These are phyloP conservation scores for Sordariomycetes sp. DNA, from an alignment of 2,329 filamentous ascomycete species.

Conservation along the genomic window DNA sequence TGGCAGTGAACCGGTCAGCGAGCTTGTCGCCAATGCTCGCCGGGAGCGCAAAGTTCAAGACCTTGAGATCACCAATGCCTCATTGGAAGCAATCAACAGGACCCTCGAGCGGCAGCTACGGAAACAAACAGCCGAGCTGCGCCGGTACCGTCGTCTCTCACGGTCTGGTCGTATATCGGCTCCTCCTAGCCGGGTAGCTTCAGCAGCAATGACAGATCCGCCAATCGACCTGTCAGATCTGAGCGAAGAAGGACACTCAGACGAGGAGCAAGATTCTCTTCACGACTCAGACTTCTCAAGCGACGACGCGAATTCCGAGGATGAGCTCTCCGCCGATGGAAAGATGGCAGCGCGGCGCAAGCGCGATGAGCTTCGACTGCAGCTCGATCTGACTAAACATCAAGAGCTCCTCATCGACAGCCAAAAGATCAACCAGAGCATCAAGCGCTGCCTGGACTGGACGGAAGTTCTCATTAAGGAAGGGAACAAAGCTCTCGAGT, in stretches of 20 bases:
- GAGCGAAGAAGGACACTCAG: conserved; percentile 36
- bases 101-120: conserved; percentile 85
- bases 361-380: conserved; percentile 73
- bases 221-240: conserved; percentile 39
- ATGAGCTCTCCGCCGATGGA: conserved; percentile 28
- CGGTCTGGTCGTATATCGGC: conserved; percentile 57
- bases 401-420: conserved; percentile 81
- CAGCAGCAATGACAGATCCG: conserved; percentile 30
- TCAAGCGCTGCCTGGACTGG: conserved; percentile 81
- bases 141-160: conserved; percentile 78
- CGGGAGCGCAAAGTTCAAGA: conserved; percentile 93
- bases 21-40: conserved; percentile 78
- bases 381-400: conserved; percentile 79
- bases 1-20: conserved; percentile 54
- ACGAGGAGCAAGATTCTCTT: conserved; percentile 34
- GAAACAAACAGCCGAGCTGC: conserved; percentile 81
- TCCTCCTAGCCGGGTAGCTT: conserved; percentile 33
- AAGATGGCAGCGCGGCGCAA: conserved; percentile 38
- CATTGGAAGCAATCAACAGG: conserved; percentile 87
- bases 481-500: conserved; percentile 77
- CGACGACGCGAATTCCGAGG: conserved; percentile 20
- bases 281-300: conserved; percentile 43
- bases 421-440: conserved; percentile 90
- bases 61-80: conserved; percentile 92
- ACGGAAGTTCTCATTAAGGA: conserved; percentile 87